phyloP scores from a whole-genome alignment of 23 red algal genomes.

The Cyanidioschyzon merolae region DNA sequence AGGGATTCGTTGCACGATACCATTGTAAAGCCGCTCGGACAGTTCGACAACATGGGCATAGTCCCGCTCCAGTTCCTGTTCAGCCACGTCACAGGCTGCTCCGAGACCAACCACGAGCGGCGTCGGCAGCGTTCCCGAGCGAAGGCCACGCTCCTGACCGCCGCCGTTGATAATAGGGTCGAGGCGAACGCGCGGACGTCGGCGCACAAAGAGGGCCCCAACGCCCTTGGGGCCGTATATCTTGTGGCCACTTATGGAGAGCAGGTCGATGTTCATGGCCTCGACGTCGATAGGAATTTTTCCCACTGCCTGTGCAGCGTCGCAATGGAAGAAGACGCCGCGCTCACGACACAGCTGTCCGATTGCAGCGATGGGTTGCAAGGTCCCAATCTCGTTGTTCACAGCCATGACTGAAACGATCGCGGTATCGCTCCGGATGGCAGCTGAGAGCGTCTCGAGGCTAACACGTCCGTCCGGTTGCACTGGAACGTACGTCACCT shows the following conservation, averaged over 20 bases:
- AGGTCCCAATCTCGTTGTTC: constrained; percentile 96
- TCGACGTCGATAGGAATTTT: constrained; percentile 88
- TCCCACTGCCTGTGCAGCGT: constrained; percentile 89
- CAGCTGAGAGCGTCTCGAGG: constrained; percentile 37
- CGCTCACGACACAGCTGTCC: constrained; percentile 65
- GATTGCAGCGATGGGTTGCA: constrained; percentile 73
- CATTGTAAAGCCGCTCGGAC: constrained; percentile 35
- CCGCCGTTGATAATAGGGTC: constrained; percentile 90
- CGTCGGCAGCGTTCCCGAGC: constrained; percentile 80
- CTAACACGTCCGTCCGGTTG: constrained; percentile 55
- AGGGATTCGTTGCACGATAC: constrained; percentile 39
- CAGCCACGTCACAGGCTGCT: constrained; percentile 45
- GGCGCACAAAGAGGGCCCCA: constrained; percentile 78
- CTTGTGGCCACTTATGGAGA: constrained; percentile 88
- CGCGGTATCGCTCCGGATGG: constrained; percentile 61
- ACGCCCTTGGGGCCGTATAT: constrained; percentile 96
- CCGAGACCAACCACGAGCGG: constrained; percentile 80
- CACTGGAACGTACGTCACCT: constrained; percentile 93
- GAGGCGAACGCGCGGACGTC: constrained; percentile 79
- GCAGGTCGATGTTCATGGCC: constrained; percentile 77
- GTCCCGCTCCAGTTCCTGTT: constrained; percentile 73
- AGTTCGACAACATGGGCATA: constrained; percentile 31
- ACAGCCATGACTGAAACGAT: constrained; percentile 90
- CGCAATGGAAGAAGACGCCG: constrained; percentile 92
- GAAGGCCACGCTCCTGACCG: constrained; percentile 91